Evolutionary conservation across 2,329 filamentous ascomycete genomes (phyloP).

Genomic region (Colletotrichum incanum): DNA sequence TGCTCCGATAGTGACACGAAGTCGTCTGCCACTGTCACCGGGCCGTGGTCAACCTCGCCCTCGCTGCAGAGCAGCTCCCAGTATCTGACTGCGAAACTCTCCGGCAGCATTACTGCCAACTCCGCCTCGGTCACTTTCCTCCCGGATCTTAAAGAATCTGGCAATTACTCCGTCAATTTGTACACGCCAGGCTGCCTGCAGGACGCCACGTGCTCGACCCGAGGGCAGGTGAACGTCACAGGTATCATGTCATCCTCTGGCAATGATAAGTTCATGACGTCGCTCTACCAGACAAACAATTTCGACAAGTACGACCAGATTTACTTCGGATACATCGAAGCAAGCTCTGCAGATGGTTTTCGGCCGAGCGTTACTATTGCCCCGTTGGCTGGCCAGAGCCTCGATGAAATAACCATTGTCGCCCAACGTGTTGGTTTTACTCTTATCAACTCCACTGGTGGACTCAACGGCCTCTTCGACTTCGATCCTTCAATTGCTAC

Average conservation of each 20-base stretch:
- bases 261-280: slow-evolving; percentile 68
- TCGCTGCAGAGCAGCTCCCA: slow-evolving; percentile 80
- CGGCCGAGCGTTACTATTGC: slow-evolving; percentile 85
- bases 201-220: slow-evolving; percentile 81
- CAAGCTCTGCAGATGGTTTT: slow-evolving; percentile 76
- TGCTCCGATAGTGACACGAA: slow-evolving; percentile 74
- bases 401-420: slow-evolving; percentile 81
- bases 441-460: slow-evolving; percentile 80
- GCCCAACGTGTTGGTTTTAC: slow-evolving; percentile 89
- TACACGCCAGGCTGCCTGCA: slow-evolving; percentile 93
- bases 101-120: slow-evolving; percentile 68
- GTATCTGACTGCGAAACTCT: slow-evolving; percentile 81
- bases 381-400: slow-evolving; percentile 75
- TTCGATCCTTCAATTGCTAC: slow-evolving; percentile 78
- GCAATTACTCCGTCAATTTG: slow-evolving; percentile 91
- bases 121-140: slow-evolving; percentile 82
- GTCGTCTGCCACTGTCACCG: slow-evolving; percentile 79
- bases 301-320: slow-evolving; percentile 97
- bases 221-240: slow-evolving; percentile 88
- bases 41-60: slow-evolving; percentile 80
- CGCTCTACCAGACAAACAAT: slow-evolving; percentile 91
- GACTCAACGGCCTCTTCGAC: slow-evolving; percentile 92
- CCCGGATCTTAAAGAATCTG: slow-evolving; percentile 89
- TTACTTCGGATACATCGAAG: slow-evolving; percentile 88
- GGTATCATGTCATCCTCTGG: slow-evolving; percentile 73